Conservation (phyloP, 148 eudicot species). For the Drosera capensis region DNA sequence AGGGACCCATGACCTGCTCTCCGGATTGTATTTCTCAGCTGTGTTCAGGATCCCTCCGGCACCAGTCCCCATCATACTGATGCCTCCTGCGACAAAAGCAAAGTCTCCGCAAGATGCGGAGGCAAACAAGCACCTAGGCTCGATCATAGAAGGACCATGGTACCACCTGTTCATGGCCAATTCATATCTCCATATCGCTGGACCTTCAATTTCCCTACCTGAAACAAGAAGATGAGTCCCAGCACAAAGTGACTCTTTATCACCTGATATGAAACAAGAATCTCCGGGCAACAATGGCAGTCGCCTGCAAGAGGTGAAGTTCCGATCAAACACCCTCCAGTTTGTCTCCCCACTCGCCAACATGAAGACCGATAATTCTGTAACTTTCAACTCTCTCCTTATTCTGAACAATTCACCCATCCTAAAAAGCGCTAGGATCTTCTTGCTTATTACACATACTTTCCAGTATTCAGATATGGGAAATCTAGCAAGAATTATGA, state of each 20-base stretch:
- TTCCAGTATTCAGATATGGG: slow-evolving; percentile 15
- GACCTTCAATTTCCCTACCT: slow-evolving; percentile 23
- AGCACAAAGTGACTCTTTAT: slow-evolving; percentile 39
- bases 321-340: slow-evolving; percentile 38
- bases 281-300: slow-evolving; percentile 28
- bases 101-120: slow-evolving; percentile 32
- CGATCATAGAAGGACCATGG: slow-evolving; percentile 37
- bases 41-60: slow-evolving; percentile 13
- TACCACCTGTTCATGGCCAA: slow-evolving; percentile 25
- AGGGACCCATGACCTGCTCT: slow-evolving; percentile 31
- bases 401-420: slow-evolving; percentile 36
- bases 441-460: slow-evolving; percentile 11
- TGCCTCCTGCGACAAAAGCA: slow-evolving; percentile 44
- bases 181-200: slow-evolving; percentile 38
- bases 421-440: slow-evolving; percentile 12
- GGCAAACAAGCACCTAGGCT: slow-evolving; percentile 44
- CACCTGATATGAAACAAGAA: slow-evolving; percentile 14
- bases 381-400: slow-evolving; percentile 29
- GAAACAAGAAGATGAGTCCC: slow-evolving; percentile 43
- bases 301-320: slow-evolving; percentile 9
- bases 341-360: slow-evolving; percentile 30
- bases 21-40: slow-evolving; percentile 31
- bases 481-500: slow-evolving; percentile 16
- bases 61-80: background rate
- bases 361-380: slow-evolving; percentile 43